Base-by-base conservation (phyloP, 139 green algal genomes). In the Tetraselmis striata region DNA sequence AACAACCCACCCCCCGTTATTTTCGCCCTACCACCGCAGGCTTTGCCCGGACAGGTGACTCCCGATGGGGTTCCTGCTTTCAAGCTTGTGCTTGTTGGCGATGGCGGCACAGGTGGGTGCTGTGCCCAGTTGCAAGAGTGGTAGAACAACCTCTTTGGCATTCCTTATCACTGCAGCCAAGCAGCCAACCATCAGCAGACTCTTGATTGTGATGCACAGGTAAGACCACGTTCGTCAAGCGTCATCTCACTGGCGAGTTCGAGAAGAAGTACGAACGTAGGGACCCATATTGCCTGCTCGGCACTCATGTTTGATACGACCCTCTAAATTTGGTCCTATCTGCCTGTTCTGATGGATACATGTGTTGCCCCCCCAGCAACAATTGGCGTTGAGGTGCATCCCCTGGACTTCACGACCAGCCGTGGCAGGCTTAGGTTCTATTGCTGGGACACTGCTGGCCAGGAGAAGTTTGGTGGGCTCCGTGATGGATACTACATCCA, bases 401-500 rank as follows among this genome's bases (percentile, higher is more conserved):
- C 97, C 0, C 90, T 99, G 75, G 97, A 99, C 86, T 99, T 99
- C 87, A 95, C 93, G 78, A 99, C 97, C 79, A 99, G 99, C 92
- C 89, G 93, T 77, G 97, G 97, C 80, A 95, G 95, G 85, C 94
- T 99, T 76, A 87, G 96, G 31, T 99, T 99, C 93, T 98, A 98
- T 89, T 99, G 97, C 94, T 99, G 96, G 96, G 97, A 99, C 88
- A 99, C 97, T 28, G 96, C 97, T n/a, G 96, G 97, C 28, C 95
- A 98, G 85, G 94, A 98, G 85, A 98, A 98, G 92, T 99, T 99
- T 87, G 97, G 97, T 59, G 96, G 97, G 22, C 92, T 99, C 83
- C 94, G 96, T 30, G 97, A 99, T 87, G 97, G 97, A 2, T 99
- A 99, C 87, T 98, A 98, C 89, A 99, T 99, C 80, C 94, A 99